Evolutionary conservation across 139 green algal species (phyloP), one percentile per base, ranked within the genome.

Genomic region (Prasinococcaceae sp.): DNA sequence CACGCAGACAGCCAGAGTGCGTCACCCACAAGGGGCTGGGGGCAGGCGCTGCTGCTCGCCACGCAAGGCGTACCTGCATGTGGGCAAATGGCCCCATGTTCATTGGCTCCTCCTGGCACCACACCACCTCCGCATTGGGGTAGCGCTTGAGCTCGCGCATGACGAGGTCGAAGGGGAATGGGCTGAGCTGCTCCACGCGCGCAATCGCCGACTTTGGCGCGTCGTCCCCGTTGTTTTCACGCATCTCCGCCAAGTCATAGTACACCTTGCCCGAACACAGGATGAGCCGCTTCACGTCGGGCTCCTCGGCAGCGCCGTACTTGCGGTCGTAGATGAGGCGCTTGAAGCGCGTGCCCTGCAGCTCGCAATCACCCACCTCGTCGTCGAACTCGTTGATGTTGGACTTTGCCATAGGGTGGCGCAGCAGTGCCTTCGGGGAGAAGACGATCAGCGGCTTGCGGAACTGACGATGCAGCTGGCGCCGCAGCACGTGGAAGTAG

Each of bases 121-220:
- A 94, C 50, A 94, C 35, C 16, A 92, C 61, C 56, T 84, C 73
- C 50, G 69, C 69, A 28, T 70, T 58, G 61, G 85, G 84, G 80
- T 95, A 98, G 45, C 90, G 80, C 42, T 79, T 65, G 37, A 95
- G 65, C 71, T 96, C 89, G 27, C 89, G 77, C 58, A 73, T 63
- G 6, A 96, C 76, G 35, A 98, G 80, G 81, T 98, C 90, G 50
- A 85, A 97, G 53, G 90, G 90, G 79, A 97, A 96, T 41, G 90
- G 90, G 19, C 75, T 75, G 44, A 98, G 72, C 84, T 96, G 83
- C 79, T 96, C 88, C 30, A 96, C n/a, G 43, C 88, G 82, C 28
- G 85, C 65, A 29, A 96, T 73, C 20, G 85, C n/a, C 85, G 14
- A 94, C 52, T 54, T 82, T 53, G 20, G 73, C 61, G 58, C 80